A percentile compares a stretch with the other conserved stretches of the same genome.
These are phyloP conservation scores for Claviceps purpurea DNA, from an alignment of 2,329 filamentous ascomycete species.

Conservation along the genomic window DNA sequence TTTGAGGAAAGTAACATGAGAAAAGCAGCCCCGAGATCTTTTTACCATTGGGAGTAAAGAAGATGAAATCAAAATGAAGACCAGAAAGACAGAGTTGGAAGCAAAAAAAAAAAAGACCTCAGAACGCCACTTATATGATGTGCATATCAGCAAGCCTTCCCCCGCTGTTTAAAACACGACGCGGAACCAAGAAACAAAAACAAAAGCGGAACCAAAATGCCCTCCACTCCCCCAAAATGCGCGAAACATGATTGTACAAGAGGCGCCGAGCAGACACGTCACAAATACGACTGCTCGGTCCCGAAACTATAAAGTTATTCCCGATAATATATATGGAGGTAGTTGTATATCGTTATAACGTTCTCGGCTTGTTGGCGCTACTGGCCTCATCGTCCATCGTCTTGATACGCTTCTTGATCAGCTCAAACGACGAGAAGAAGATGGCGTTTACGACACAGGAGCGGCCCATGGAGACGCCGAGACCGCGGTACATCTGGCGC, in stretches of 20 bases:
- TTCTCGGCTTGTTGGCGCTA: conserved; percentile 3
- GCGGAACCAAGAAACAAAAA: not conserved
- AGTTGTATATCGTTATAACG: conserved; percentile 6
- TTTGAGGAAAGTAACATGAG: no score
- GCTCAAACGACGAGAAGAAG: conserved; percentile 81
- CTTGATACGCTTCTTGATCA: conserved; percentile 58
- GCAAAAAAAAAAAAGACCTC: not conserved
- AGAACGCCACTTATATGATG: no score
- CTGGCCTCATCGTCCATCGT: conserved; percentile 25
- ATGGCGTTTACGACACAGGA: conserved; percentile 77
- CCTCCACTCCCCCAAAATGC: not conserved
- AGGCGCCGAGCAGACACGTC: no score
- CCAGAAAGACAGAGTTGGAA: not conserved
- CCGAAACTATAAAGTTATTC: no score
- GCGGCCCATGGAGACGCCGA: conserved; percentile 71
- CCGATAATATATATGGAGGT: not conserved
- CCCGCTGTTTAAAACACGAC: not conserved
- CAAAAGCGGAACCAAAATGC: not conserved
- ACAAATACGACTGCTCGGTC: no score
- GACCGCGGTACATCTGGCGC: conserved; percentile 65
- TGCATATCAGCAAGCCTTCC: not conserved
- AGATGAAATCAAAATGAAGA: not conserved
- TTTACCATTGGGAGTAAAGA: not conserved
- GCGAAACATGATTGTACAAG: not conserved
- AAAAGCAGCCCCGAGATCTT: not conserved